These are phyloP conservation scores for Magnolia sinica DNA, from an alignment of 164 flowering plant genomes.

Conservation along the genomic window DNA sequence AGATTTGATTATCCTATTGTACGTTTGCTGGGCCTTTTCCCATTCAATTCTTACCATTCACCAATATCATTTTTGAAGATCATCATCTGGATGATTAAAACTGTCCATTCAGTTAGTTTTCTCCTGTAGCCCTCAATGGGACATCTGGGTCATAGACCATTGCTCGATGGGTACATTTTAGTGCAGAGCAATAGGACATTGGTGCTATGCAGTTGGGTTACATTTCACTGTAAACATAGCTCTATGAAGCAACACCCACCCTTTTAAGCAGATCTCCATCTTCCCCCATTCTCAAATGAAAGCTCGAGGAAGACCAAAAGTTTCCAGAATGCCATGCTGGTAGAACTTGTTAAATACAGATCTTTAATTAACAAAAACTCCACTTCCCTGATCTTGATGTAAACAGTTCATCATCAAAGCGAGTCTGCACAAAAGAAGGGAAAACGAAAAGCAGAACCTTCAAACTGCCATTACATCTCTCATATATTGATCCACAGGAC, in stretches of 20 bases:
- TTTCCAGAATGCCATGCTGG: neutral
- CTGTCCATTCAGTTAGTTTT: too few species aligned
- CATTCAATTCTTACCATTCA: too few species aligned
- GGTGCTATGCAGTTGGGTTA: neutral
- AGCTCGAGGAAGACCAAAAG: neutral
- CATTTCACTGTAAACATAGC: neutral
- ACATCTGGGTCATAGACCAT: too few species aligned
- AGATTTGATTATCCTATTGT: too few species aligned
- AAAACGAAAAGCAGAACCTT: neutral
- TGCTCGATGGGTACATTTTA: too few species aligned
- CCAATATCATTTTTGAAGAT: too few species aligned
- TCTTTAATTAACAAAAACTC: neutral
- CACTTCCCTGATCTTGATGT: neutral
- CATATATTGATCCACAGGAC: neutral
- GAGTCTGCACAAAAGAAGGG: neutral
- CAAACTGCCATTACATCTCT: neutral
- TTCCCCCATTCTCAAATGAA: neutral
- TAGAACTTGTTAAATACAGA: neutral
- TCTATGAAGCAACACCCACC: neutral
- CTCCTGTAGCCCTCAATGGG: too few species aligned
- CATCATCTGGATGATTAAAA: too few species aligned
- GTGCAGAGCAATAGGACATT: too few species aligned
- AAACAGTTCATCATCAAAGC: neutral
- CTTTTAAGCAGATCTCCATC: neutral
- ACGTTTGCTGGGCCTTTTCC: too few species aligned